Conservation (phyloP, 208 protist species). For the Acanthamoeba royreba region DNA sequence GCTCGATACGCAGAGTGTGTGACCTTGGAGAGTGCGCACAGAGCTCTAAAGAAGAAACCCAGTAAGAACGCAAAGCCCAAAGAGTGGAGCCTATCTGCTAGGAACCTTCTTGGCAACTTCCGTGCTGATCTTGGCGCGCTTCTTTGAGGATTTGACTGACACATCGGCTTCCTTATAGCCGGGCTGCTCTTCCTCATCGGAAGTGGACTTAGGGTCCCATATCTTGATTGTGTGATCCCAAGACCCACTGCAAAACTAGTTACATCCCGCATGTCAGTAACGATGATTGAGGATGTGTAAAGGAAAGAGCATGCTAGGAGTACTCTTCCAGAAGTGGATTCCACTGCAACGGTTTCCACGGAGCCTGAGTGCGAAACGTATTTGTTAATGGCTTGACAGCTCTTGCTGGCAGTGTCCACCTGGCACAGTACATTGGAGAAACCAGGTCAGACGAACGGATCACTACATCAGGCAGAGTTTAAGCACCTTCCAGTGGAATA, state of each 20-base stretch:
- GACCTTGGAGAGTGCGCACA: not conserved
- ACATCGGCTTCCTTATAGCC: not conserved
- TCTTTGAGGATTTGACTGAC: not conserved
- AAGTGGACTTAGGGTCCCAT: not conserved
- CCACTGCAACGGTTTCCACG: not conserved
- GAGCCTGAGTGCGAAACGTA: not conserved
- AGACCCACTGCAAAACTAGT: not conserved
- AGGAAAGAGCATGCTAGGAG: not conserved
- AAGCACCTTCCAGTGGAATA: not conserved
- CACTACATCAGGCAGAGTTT: not conserved
- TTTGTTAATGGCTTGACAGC: not conserved
- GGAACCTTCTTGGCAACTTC: not conserved
- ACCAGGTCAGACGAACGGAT: not conserved
- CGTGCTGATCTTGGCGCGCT: not conserved
- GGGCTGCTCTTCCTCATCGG: not conserved
- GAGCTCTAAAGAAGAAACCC: not conserved
- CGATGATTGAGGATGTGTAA: not conserved
- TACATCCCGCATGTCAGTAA: not conserved
- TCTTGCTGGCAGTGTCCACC: not conserved
- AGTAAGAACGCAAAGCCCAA: too few species aligned
- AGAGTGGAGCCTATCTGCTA: too few species aligned
- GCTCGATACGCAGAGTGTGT: not conserved
- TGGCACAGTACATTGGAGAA: not conserved
- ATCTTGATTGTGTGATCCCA: conserved; percentile 16
- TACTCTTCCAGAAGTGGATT: not conserved